Conservation (phyloP, 2,329 filamentous ascomycete species). For the Akanthomyces uredinophilus region DNA sequence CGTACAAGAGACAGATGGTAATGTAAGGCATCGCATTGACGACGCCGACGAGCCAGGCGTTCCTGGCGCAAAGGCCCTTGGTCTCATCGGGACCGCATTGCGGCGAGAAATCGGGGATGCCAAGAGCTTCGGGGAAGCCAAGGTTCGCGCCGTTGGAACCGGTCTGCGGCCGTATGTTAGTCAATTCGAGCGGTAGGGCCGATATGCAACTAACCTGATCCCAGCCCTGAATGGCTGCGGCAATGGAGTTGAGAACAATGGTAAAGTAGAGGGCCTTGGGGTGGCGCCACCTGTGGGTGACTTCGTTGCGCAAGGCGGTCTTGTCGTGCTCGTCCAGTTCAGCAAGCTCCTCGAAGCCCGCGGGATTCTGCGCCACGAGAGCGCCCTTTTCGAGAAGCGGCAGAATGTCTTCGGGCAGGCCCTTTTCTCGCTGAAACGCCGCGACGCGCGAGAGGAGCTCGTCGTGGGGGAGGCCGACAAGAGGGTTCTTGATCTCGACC, state of each 20-base stretch:
- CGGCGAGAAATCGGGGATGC: constrained; percentile 33
- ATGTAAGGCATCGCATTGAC: constrained; percentile 48
- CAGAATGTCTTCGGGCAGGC: constrained; percentile 40
- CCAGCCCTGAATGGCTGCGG: constrained; percentile 48
- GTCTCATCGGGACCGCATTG: constrained; percentile 28
- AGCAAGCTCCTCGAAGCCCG: constrained; percentile 40
- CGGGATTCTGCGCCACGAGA: constrained; percentile 34
- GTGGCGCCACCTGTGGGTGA: constrained; percentile 45
- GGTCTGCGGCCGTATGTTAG: constrained; percentile 24
- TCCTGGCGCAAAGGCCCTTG: constrained; percentile 36
- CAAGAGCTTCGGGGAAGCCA: constrained; percentile 39
- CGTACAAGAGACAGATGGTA: constrained; percentile 38
- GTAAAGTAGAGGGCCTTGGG: constrained; percentile 45
- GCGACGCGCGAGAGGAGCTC: constrained; percentile 50
- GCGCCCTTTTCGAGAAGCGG: constrained; percentile 29
- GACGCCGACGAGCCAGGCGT: constrained; percentile 57
- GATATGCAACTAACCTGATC: constrained; percentile 29
- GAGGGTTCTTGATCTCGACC: constrained; percentile 38
- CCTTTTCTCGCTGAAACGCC: constrained; percentile 45
- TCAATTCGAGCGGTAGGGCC: not conserved
- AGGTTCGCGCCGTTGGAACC: constrained; percentile 45
- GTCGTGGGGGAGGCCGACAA: constrained; percentile 47
- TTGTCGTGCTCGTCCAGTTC: constrained; percentile 42
- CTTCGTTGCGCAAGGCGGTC: constrained; percentile 35
- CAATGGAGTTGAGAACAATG: constrained; percentile 46